Conservation (phyloP, 495 filamentous ascomycete species). For the Pyrenula aspistea region DNA sequence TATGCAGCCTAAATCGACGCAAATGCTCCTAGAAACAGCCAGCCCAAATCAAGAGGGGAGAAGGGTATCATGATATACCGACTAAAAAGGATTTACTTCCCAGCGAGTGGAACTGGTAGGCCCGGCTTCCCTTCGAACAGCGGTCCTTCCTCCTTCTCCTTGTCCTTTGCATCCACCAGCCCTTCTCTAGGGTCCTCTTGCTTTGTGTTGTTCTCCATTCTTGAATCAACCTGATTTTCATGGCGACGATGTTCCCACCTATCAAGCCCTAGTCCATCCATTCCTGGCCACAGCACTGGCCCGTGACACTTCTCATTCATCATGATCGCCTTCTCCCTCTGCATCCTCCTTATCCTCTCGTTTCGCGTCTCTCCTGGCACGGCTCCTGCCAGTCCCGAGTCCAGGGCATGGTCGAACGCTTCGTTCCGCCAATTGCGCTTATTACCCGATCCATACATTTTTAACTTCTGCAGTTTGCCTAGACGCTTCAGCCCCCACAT, state of each 20-base stretch:
- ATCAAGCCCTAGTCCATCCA: neutral
- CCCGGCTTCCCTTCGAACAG: neutral
- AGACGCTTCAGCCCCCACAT: constrained; percentile 71
- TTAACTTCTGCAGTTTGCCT: constrained; percentile 76
- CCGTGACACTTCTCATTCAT: neutral
- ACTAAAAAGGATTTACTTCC: neutral
- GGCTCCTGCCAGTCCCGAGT: neutral
- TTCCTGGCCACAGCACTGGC: neutral
- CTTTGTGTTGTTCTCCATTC: neutral
- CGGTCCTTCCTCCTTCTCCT: neutral
- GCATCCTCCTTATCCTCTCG: constrained; percentile 6
- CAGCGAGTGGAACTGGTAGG: neutral
- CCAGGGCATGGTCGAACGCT: constrained; percentile 1
- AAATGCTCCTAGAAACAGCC: too few relatives aligned
- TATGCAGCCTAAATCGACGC: too few relatives aligned
- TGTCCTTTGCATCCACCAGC: neutral
- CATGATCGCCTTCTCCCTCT: neutral
- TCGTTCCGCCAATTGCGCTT: constrained; percentile 12
- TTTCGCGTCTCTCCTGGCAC: constrained; percentile 7
- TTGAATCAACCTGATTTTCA: neutral
- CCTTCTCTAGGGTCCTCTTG: neutral
- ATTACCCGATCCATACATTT: constrained; percentile 56
- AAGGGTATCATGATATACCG: neutral
- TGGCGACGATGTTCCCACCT: neutral
- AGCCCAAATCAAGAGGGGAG: neutral